These are phyloP conservation scores for Erythrophleum ivorense DNA, from an alignment of 331 rosid species.

Conservation along the genomic window DNA sequence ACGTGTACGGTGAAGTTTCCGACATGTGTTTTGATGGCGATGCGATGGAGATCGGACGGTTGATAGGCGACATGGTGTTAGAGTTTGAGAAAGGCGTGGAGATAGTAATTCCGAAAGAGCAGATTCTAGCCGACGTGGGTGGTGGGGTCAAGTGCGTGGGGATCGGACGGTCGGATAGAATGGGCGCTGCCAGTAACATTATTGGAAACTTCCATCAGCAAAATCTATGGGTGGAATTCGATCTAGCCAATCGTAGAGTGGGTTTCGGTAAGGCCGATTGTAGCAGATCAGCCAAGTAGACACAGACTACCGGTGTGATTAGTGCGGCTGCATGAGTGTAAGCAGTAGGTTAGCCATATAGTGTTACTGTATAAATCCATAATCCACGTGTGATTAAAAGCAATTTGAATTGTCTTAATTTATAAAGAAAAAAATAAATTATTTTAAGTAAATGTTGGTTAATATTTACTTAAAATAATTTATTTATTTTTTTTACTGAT, in stretches of 20 bases:
- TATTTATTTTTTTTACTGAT: too few relatives aligned
- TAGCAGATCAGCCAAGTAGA: constrained; percentile 40
- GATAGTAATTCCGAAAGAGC: constrained; percentile 59
- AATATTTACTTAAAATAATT: too few relatives aligned
- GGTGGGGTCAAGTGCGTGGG: constrained; percentile 80
- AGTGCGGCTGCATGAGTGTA: constrained; percentile 8
- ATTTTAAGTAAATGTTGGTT: too few relatives aligned
- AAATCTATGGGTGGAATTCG: constrained; percentile 89
- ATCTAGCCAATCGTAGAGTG: constrained; percentile 58
- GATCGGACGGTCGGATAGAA: constrained; percentile 73
- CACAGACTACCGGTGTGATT: not conserved
- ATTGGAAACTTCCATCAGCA: constrained; percentile 87
- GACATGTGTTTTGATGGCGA: constrained; percentile 76
- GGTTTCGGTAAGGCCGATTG: constrained; percentile 88
- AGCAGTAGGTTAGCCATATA: not conserved
- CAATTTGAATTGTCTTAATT: too few relatives aligned
- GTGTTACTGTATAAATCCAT: constrained; percentile 14
- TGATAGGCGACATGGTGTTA: constrained; percentile 68
- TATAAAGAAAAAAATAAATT: too few relatives aligned
- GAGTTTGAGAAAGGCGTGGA: constrained; percentile 80
- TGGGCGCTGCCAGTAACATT: constrained; percentile 76
- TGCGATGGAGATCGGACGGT: constrained; percentile 55
- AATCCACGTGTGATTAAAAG: not conserved
- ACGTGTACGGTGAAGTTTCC: constrained; percentile 60
- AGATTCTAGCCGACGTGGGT: constrained; percentile 66